These are phyloP conservation scores for fission yeast (Schizosaccharomyces pombe) DNA, from an alignment of 805 yeast species.

Conservation along the genomic window DNA sequence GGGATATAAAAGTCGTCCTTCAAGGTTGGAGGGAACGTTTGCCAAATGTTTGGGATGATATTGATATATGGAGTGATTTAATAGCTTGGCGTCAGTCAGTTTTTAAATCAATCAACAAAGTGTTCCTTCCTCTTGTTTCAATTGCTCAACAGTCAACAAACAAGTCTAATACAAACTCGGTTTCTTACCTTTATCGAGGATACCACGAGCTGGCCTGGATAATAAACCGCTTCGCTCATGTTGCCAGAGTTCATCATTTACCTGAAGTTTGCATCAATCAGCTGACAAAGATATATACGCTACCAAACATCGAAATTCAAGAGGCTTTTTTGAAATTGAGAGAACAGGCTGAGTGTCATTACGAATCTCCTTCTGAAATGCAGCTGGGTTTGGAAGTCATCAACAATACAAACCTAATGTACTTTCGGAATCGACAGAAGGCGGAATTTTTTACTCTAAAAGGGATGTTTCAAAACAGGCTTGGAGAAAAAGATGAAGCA, in stretches of 20 bases:
- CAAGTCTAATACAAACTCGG: conserved; percentile 29
- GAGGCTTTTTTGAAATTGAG: conserved; percentile 88
- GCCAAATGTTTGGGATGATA: conserved; percentile 94
- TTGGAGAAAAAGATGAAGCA: conserved; percentile 81
- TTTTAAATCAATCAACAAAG: conserved; percentile 82
- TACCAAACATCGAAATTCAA: conserved; percentile 93
- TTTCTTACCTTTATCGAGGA: conserved; percentile 89
- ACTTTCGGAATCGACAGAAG: conserved; percentile 90
- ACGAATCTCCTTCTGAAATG: conserved; percentile 71
- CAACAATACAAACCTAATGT: conserved; percentile 83
- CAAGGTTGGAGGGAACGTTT: conserved; percentile 96
- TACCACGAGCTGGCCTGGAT: conserved; percentile 99
- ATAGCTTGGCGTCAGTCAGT: conserved; percentile 99
- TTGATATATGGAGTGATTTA: conserved; percentile 88
- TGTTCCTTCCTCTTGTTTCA: conserved; percentile 78
- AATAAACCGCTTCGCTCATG: conserved; percentile 91
- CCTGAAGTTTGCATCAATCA: conserved; percentile 89
- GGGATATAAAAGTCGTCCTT: conserved; percentile 76
- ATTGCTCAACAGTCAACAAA: conserved; percentile 35
- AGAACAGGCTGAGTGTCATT: conserved; percentile 94
- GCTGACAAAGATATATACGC: conserved; percentile 73
- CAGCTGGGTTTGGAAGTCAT: conserved; percentile 92
- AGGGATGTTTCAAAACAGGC: conserved; percentile 89
- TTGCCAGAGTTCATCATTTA: conserved; percentile 89
- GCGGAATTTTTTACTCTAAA: conserved; percentile 93